Base-by-base conservation (phyloP, 352 stramenopile genomes). In the Phytophthora cryptogea region DNA sequence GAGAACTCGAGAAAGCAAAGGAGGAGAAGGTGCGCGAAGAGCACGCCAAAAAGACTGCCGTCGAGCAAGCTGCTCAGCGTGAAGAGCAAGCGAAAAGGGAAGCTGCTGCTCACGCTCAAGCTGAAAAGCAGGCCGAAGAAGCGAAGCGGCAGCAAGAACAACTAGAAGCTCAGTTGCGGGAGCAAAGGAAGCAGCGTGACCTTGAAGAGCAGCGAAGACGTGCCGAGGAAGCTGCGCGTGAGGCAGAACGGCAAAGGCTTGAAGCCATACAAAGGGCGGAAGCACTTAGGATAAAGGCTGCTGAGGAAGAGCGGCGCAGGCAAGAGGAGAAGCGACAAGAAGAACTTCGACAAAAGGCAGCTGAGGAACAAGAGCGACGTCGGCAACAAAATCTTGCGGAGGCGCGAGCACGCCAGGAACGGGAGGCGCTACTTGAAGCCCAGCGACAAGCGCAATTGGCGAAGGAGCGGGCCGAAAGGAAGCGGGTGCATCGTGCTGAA, bases 401-500 rank as follows among this genome's bases (percentile, higher is more conserved):
- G 44, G 70, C 77, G 4, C 66, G 60, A 45, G 75, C 70, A 13
- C 68, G 80, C 39, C 49, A 63, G 59, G 67, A 64, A 26, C 75
- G 61, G 35, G 67, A 86, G 55, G 75, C 72, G 43, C 64, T 62
- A 14, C 49, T 78, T 8, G 80, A 90, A 69, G 78, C 74, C 1
- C 58, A 80, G 58, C 64, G 74, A 4, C 72, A 75, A 70, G 72
- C 66, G 30, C 59, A 79, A 35, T 45, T 92, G 36, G 78, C 75
- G 3, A 68, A 66, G 17, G 83, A 88, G 52, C 66, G 54, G n/a
- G 68, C 52, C 40, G 64, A 73, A 63, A 51, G 35, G 33, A 76
- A 74, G 33, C 59, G 51, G n/a, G 35, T 60, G n/a, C 55, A 46
- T 23, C 64, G 63, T 17, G 66, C 59, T 23, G 73, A 78, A 53